These are phyloP conservation scores for Acer yangbiense DNA, from an alignment of 345 rosid genomes.

Conservation along the genomic window DNA sequence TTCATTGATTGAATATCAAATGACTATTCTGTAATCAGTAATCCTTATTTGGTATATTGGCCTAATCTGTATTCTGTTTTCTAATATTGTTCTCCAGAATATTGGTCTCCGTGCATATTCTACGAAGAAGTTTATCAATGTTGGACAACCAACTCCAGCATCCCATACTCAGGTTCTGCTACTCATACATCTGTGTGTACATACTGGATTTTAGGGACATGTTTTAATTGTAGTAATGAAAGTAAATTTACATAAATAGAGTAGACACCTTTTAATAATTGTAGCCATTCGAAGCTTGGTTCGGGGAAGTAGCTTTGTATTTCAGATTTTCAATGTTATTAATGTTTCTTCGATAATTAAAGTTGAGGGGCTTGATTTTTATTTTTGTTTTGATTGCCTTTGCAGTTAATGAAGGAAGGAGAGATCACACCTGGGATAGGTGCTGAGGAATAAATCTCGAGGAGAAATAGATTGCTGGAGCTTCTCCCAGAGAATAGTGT, in stretches of 20 bases:
- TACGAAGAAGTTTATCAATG: no score
- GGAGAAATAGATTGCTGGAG: conserved; percentile 71
- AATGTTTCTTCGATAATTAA: not conserved
- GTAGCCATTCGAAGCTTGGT: not conserved
- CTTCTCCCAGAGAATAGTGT: conserved; percentile 77
- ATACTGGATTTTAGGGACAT: not conserved
- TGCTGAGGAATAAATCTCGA: conserved; percentile 27
- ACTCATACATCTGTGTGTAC: no score
- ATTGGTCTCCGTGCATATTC: no score
- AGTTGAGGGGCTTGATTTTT: not conserved
- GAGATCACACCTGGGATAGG: conserved; percentile 89
- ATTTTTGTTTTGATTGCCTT: conserved; percentile 9
- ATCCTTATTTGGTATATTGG: not conserved
- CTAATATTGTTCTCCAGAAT: conserved; percentile 15
- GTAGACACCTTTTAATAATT: not conserved
- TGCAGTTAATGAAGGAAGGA: conserved; percentile 79
- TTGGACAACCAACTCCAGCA: conserved; percentile 85
- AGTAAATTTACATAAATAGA: no score
- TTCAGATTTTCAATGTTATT: no score
- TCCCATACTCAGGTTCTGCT: conserved; percentile 83
- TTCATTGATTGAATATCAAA: not conserved
- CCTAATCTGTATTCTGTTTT: conserved; percentile 6
- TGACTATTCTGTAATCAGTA: not conserved
- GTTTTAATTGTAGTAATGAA: not conserved
- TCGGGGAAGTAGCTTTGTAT: not conserved